Base-by-base conservation (phyloP, 1,284 basidiomycete genomes). In the Porogramme epimiltina region DNA sequence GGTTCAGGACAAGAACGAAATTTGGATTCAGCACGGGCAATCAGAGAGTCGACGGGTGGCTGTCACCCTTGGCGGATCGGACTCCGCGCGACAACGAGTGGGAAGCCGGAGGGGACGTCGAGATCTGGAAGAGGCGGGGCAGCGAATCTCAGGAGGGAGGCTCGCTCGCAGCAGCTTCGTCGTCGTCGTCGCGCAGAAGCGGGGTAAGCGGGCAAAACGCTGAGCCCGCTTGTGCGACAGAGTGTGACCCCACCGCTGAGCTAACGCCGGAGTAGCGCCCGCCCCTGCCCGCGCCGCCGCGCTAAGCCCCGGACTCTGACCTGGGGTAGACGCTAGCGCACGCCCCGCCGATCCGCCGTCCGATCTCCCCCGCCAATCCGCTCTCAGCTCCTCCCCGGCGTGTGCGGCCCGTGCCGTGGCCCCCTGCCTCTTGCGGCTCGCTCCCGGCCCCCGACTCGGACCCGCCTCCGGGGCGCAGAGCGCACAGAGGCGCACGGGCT, bases 1-100 rank as follows among this genome's bases (percentile, higher is more conserved):
- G 47, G 50, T 47, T 55, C 51, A 37, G 44, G 55, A 38, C 44
- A 36, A 51, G 46, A 39, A 52, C 45, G 45, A 43, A 54, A 46
- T 51, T 53, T 47, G 38, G 45, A 43, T 56, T 54, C 50, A 48
- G 43, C 38, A 47, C 57, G 57, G 55, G 42, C 58, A 56, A 60
- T 60, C 55, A 56, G 50, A 41, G 36, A 31, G 34, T 51, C 42
- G 47, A 33, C 48, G 38, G 33, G 19, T 20, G 42, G 31, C 42
- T 45, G 52, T 49, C 48, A 41, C 42, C 36, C 38, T 36, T 24
- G 37, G 48, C 39, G 47, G 47, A 52, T 13, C 11, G 28, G 20
- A 13, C 13, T 33, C 47, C 50, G 45, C 38, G 20, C 20, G 39
- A 24, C 18, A 13, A 38, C 37, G 19, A 41, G 46, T 52, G 51